Evolutionary conservation across 768 basidiomycete species (phyloP), one percentile per base, ranked within the genome.

Genomic region (Mycena floridula): DNA sequence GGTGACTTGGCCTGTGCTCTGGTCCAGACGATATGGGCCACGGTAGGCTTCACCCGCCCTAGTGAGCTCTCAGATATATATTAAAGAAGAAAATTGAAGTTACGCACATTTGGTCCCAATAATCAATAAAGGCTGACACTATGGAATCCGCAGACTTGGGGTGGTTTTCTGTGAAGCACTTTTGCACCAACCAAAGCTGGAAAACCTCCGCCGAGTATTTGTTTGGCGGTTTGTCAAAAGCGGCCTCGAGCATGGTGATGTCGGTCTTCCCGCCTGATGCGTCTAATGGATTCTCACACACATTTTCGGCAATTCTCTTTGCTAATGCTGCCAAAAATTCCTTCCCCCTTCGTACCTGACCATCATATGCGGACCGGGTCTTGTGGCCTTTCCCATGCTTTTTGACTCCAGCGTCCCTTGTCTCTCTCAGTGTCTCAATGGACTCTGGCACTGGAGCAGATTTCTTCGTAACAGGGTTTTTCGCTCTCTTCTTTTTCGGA

Each of bases 51-150:
- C 45, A 12, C 50, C 41, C 1, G 35, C 35, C 11, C 52, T 50
- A 23, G n/a, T 22, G 13, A 25, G 21, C 7, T 15, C 22, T 38
- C 37, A 46, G n/a, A n/a, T n/a, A n/a, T n/a, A n/a, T n/a, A n/a
- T n/a, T n/a, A n/a, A n/a, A n/a, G n/a, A n/a, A n/a, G 24, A 25
- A 7, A 5, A n/a, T 18, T 13, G 26, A 37, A 16, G 4, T 21
- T 1, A 56, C 62, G 36, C 22, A 64, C 60, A 58, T 50, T 20
- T 53, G 47, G 43, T 63, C 59, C 61, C 61, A 65, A 18, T 51
- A 49, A 13, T 53, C 39, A 16, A 55, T 52, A 37, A 59, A 62
- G 11, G 57, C 63, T 12, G 51, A 53, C 12, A 62, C 55, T 30
- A 61, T 60, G 3, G 55, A 52, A 11, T 53, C 47, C 11, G 53